These are phyloP conservation scores for Quercus engelmannii DNA, from an alignment of 306 rosid genomes.

Conservation along the genomic window DNA sequence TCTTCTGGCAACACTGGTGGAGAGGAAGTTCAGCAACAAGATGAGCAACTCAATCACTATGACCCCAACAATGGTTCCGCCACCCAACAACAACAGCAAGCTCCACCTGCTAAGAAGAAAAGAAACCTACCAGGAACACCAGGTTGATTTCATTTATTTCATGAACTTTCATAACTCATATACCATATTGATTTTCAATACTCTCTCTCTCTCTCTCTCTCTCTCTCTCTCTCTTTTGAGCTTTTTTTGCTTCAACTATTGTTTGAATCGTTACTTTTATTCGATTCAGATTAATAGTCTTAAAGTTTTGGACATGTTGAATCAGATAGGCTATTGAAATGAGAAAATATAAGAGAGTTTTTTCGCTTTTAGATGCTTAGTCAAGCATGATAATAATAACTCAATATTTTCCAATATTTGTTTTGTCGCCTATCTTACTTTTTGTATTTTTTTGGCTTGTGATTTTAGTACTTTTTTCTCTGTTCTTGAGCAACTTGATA, in stretches of 20 bases:
- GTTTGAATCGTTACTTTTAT: not conserved
- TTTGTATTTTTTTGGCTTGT: not conserved
- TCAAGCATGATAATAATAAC: not conserved
- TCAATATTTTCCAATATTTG: not conserved
- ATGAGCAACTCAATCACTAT: conserved; percentile 45
- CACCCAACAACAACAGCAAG: conserved; percentile 34
- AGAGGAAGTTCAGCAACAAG: conserved; percentile 32
- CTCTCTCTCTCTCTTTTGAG: not conserved
- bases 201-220: not conserved
- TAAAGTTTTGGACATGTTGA: not conserved
- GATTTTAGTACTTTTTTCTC: not conserved
- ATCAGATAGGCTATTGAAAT: not conserved
- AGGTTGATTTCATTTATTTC: conserved; percentile 35
- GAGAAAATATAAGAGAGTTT: not conserved
- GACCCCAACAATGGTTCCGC: conserved; percentile 52
- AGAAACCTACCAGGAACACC: conserved; percentile 92
- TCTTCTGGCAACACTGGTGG: conserved; percentile 58
- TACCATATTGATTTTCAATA: not conserved
- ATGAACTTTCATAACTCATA: not conserved
- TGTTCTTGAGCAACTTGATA: not conserved
- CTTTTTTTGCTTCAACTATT: not conserved
- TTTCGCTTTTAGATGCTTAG: not conserved
- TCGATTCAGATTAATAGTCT: not conserved
- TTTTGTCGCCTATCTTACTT: not conserved
- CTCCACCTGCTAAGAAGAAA: conserved; percentile 60